Conservation (phyloP, 768 basidiomycete species). For the Russula sp. region DNA sequence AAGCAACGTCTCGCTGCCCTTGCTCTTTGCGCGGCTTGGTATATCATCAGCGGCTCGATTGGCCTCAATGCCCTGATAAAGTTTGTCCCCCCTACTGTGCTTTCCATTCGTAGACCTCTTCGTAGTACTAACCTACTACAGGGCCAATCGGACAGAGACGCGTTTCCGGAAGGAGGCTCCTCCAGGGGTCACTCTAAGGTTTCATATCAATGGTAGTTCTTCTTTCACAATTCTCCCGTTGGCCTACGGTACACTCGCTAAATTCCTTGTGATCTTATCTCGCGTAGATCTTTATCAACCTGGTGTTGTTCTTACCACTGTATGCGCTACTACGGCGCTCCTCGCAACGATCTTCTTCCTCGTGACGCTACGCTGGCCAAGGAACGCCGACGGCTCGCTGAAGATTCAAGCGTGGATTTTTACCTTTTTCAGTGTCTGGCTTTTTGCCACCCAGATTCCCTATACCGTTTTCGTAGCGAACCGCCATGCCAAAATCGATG, state of each 20-base stretch:
- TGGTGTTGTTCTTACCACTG: slow-evolving; percentile 24
- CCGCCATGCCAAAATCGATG: slow-evolving; percentile 45
- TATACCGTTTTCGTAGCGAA: slow-evolving; percentile 48
- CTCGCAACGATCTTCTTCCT: slow-evolving; percentile 37
- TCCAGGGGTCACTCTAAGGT: slow-evolving; percentile 20
- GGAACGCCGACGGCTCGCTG: slow-evolving; percentile 17
- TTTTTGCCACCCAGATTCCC: slow-evolving; percentile 50
- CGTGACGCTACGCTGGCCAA: slow-evolving; percentile 32
- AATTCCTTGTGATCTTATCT: slow-evolving; percentile 3
- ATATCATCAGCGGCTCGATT: slow-evolving; percentile 34
- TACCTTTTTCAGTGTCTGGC: slow-evolving; percentile 45
- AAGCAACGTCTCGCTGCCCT: slow-evolving; percentile 34
- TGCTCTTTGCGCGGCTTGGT: slow-evolving; percentile 35
- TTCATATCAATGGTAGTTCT: slow-evolving; percentile 26
- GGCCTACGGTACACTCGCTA: slow-evolving; percentile 24
- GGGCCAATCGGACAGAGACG: slow-evolving; percentile 24
- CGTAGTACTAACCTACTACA: background rate
- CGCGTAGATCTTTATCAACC: slow-evolving; percentile 32
- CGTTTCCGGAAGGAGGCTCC: slow-evolving; percentile 14
- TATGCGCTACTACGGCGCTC: slow-evolving; percentile 36
- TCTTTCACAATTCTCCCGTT: slow-evolving; percentile 22
- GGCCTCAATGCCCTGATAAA: slow-evolving; percentile 39
- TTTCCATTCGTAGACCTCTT: background rate
- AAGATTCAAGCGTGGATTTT: slow-evolving; percentile 40
- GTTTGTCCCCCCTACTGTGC: slow-evolving; percentile 20